Conservation (phyloP, 176 grass and related monocot genomes). For the Hyparrhenia diplandra region DNA sequence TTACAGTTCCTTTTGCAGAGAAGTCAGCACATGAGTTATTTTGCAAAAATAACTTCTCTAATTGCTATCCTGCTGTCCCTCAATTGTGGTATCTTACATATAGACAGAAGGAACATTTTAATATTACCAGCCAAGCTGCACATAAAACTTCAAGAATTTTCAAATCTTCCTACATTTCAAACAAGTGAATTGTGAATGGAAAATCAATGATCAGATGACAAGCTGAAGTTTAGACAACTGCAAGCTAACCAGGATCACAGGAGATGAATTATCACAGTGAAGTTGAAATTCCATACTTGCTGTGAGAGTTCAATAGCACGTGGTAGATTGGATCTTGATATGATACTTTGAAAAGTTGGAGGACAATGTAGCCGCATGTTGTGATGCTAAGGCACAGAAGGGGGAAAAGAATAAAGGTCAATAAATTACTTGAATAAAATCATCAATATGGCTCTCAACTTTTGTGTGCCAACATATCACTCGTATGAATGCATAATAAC, state of each 20-base stretch:
- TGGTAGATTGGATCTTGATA: conserved; percentile 65
- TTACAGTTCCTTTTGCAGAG: neutral
- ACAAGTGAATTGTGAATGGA: conserved; percentile 18
- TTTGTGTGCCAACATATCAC: neutral
- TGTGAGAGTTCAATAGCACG: conserved; percentile 53
- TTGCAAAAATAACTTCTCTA: neutral
- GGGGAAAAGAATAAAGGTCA: neutral
- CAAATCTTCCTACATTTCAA: conserved; percentile 51
- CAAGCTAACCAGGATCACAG: conserved; percentile 6
- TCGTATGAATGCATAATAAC: neutral
- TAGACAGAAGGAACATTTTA: neutral
- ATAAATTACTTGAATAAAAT: neutral
- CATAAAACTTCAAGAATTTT: conserved; percentile 23
- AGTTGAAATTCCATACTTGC: conserved; percentile 51
- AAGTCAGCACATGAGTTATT: neutral
- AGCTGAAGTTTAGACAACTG: neutral
- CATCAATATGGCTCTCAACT: neutral
- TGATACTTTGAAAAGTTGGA: conserved; percentile 66
- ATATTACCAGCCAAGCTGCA: neutral
- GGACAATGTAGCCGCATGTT: conserved; percentile 69
- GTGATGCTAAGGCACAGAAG: conserved; percentile 57
- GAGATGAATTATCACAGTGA: conserved; percentile 40
- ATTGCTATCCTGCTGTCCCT: conserved; percentile 9
- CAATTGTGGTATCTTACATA: neutral
- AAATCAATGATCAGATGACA: conserved; percentile 4